Evolutionary conservation across 192 early-diverging fungal species (phyloP).

Genomic region (Backusella morwellensis): DNA sequence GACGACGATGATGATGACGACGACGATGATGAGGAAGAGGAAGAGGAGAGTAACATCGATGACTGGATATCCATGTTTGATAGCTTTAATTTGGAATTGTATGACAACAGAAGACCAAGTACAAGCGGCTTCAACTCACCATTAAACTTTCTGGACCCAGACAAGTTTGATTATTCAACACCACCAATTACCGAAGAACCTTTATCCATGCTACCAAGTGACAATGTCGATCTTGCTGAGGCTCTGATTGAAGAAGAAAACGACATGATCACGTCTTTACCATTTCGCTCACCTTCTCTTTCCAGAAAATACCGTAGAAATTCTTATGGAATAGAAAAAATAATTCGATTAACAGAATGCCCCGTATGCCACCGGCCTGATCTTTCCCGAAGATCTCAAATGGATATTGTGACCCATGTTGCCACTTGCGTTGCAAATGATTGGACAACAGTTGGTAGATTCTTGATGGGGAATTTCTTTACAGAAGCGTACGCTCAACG

Average conservation of each 20-base stretch:
- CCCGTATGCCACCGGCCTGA: conserved; percentile 65
- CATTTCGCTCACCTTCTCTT: background rate
- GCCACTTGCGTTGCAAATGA: conserved; percentile 70
- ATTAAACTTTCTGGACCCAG: background rate
- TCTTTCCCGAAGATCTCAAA: conserved; percentile 48
- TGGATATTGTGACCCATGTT: conserved; percentile 76
- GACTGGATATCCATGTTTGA: background rate
- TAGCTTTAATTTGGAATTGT: background rate
- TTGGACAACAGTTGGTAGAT: conserved; percentile 62
- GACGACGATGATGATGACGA: conserved; percentile 32
- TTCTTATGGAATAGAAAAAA: conserved; percentile 43
- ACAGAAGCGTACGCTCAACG: conserved; percentile 72
- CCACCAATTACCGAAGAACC: background rate
- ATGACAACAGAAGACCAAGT: background rate
- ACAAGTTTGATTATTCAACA: background rate
- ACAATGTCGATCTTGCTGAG: conserved; percentile 20
- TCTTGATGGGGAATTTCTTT: conserved; percentile 74
- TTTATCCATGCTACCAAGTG: background rate
- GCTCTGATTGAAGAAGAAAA: conserved; percentile 11
- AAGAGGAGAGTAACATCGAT: conserved; percentile 9
- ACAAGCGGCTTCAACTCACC: background rate
- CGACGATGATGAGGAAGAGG: conserved; percentile 33
- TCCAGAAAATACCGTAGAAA: background rate
- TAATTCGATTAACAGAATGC: conserved; percentile 65
- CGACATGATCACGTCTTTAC: background rate